Evolutionary conservation across 208 protist species (phyloP).

Genomic region (Wallacemonas sp.): DNA sequence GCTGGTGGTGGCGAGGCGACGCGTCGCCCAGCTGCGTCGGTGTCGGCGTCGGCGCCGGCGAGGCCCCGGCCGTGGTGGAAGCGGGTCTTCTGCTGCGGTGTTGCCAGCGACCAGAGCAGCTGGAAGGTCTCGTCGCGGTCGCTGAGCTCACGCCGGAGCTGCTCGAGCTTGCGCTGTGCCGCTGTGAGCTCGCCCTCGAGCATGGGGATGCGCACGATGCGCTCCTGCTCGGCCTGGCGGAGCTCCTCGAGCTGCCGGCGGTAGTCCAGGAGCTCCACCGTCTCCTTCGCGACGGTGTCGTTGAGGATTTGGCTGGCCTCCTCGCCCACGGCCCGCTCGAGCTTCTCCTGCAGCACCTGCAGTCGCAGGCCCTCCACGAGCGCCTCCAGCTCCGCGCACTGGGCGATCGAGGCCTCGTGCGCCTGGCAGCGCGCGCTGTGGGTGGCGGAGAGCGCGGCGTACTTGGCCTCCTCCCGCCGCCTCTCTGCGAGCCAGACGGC

Average conservation of each 20-base stretch:
- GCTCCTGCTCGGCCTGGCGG: constrained; percentile 28
- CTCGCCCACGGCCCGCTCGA: constrained; percentile 43
- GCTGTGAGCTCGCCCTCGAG: constrained; percentile 50
- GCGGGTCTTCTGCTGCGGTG: constrained; percentile 52
- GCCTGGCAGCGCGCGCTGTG: not conserved
- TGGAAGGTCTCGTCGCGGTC: constrained; percentile 42
- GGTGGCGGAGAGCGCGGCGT: not conserved
- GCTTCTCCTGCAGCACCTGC: constrained; percentile 33
- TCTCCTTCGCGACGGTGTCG: constrained; percentile 22
- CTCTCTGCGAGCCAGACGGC: not conserved
- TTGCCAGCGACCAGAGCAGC: constrained; percentile 41
- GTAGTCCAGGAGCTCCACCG: constrained; percentile 34
- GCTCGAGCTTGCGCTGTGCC: constrained; percentile 25
- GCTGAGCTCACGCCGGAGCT: constrained; percentile 29
- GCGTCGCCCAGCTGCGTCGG: not conserved
- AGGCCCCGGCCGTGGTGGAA: constrained; percentile 21
- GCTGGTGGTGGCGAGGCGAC: no score
- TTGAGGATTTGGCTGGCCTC: constrained; percentile 42
- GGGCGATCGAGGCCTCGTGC: not conserved
- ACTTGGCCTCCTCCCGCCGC: not conserved
- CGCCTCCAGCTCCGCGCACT: constrained; percentile 13
- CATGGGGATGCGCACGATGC: constrained; percentile 34
- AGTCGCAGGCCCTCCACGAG: constrained; percentile 26
- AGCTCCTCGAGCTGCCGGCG: constrained; percentile 31
- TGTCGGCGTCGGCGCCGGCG: not conserved